phyloP scores from a whole-genome alignment of 2,329 filamentous ascomycete genomes.

The Grosmannia serpens region DNA sequence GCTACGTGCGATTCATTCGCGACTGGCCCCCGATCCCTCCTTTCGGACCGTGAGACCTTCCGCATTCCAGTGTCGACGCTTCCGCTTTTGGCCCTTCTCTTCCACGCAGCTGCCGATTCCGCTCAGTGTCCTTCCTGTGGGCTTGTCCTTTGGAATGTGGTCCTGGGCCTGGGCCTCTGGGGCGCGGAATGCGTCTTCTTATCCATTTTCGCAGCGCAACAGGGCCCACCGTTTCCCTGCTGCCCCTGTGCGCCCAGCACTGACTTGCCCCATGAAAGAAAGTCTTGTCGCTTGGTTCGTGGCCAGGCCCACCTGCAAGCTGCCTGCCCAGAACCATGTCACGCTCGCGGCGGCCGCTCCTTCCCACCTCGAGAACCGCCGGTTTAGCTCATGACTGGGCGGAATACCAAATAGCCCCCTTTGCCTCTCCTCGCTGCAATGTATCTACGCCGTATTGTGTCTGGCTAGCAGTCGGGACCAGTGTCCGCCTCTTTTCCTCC shows the following conservation, averaged over 20 bases:
- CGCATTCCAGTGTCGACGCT: not conserved
- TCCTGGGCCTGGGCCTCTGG: too few species aligned
- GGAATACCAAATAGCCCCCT: too few species aligned
- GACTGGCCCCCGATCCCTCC: not conserved
- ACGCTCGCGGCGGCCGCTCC: too few species aligned
- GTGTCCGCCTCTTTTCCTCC: not conserved
- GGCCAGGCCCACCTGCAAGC: not conserved
- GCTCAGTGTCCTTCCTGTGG: too few species aligned
- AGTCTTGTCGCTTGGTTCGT: not conserved
- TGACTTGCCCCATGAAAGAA: not conserved
- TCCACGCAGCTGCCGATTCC: not conserved
- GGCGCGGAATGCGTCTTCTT: not conserved
- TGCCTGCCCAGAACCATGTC: too few species aligned
- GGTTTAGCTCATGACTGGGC: too few species aligned
- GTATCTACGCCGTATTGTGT: not conserved
- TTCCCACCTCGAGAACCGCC: too few species aligned
- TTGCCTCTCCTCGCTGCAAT: not conserved
- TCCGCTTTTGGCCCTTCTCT: not conserved
- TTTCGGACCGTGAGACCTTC: not conserved
- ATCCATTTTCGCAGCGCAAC: not conserved
- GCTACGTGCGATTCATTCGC: not conserved
- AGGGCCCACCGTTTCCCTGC: not conserved
- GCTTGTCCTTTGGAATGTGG: not conserved
- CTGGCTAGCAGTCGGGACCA: not conserved
- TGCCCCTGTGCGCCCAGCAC: not conserved